These are phyloP conservation scores for Keithomyces neogunnii DNA, from an alignment of 2,329 filamentous ascomycete species.

Conservation along the genomic window DNA sequence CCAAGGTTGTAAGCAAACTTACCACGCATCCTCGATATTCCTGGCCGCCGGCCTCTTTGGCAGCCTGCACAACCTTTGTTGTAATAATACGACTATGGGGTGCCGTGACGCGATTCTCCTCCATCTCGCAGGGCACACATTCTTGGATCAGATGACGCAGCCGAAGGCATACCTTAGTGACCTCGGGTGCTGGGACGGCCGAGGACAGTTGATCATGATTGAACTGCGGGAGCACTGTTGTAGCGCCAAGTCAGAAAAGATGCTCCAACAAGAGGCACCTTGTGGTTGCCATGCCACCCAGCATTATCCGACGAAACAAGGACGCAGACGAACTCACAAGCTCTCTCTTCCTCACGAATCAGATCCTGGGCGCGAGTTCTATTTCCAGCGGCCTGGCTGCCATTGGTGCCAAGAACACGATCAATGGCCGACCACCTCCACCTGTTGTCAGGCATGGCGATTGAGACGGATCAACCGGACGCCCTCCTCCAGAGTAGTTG, in stretches of 20 bases:
- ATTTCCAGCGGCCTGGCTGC: constrained; percentile 10
- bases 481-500: not conserved
- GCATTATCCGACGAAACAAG: not conserved
- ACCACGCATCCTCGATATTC: constrained; percentile 70
- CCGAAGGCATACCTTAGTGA: constrained; percentile 83
- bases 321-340: constrained; percentile 26
- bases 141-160: constrained; percentile 87
- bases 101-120: constrained; percentile 63
- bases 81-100: constrained; percentile 86
- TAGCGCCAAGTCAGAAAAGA: not conserved
- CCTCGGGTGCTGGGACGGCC: constrained; percentile 65
- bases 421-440: constrained; percentile 22
- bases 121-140: constrained; percentile 83
- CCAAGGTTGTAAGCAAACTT: constrained; percentile 8
- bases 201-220: constrained; percentile 51
- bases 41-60: constrained; percentile 69
- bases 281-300: too few species aligned
- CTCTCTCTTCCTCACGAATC: constrained; percentile 34
- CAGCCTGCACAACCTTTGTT: constrained; percentile 65
- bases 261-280: not conserved
- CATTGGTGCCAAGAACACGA: constrained; percentile 18
- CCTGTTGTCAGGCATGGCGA: constrained; percentile 11
- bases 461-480: not conserved
- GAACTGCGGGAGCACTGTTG: constrained; percentile 56
- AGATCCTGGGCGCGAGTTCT: constrained; percentile 22